Evolutionary conservation across 345 rosid species (phyloP).

Genomic region (Combretum micranthum): DNA sequence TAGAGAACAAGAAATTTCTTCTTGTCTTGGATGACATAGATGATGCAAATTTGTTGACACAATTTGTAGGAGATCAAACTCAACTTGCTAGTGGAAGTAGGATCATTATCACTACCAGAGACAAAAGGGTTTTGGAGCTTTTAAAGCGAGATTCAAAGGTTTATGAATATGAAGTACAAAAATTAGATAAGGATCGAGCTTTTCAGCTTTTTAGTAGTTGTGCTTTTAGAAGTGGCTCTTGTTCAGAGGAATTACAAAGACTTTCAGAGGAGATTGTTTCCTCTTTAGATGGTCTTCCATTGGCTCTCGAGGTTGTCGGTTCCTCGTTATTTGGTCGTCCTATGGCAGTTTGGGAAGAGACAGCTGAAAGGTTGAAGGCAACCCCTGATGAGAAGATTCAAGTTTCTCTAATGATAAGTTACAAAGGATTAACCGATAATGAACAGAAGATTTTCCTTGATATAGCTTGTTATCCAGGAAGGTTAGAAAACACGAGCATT

Average conservation of each 20-base stretch:
- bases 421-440: background rate
- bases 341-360: background rate
- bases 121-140: background rate
- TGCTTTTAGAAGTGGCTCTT: no score
- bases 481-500: background rate
- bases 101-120: conserved; percentile 1
- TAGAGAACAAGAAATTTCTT: background rate
- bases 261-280: no score
- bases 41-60: background rate
- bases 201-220: background rate
- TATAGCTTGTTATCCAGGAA: background rate
- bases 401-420: background rate
- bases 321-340: background rate
- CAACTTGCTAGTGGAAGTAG: background rate
- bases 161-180: background rate
- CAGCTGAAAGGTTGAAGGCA: background rate
- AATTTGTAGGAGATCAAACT: background rate
- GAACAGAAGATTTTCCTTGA: background rate
- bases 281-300: no score
- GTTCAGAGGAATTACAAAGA: no score
- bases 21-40: background rate
- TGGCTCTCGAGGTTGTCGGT: no score
- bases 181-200: background rate
- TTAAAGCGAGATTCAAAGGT: background rate
- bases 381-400: background rate